Evolutionary conservation across 768 basidiomycete species (phyloP).

Genomic region (Tubosaeta sp.): DNA sequence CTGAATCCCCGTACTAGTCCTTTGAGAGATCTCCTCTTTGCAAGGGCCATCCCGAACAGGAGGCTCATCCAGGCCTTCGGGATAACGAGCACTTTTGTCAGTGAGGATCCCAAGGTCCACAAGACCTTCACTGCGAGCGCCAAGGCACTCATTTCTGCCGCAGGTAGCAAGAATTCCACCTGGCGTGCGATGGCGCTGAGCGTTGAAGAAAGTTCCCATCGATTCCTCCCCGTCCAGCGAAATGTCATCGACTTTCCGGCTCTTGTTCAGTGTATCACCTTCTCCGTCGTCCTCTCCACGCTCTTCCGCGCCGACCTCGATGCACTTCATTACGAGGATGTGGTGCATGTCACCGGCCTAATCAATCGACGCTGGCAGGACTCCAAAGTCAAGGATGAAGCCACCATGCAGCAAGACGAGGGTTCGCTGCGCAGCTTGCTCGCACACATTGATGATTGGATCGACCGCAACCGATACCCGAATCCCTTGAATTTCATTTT

Average conservation of each 20-base stretch:
- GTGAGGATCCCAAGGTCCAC: conserved; percentile 29
- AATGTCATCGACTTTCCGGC: conserved; percentile 27
- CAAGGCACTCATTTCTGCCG: conserved; percentile 16
- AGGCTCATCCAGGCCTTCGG: conserved; percentile 26
- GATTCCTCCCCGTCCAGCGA: conserved; percentile 8
- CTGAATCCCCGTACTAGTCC: conserved; percentile 7
- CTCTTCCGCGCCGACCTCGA: conserved; percentile 33
- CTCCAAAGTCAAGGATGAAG: conserved; percentile 16
- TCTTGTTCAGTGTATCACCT: conserved; percentile 41
- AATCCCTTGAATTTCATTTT: conserved; percentile 51
- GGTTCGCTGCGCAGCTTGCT: conserved; percentile 32
- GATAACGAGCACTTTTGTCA: conserved; percentile 52
- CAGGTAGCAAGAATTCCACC: neutral
- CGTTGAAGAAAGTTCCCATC: conserved; percentile 10
- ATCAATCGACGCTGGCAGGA: conserved; percentile 35
- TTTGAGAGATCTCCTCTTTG: conserved; percentile 10
- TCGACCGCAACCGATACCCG: conserved; percentile 25
- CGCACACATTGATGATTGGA: conserved; percentile 29
- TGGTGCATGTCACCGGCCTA: conserved; percentile 35
- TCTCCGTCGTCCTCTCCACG: conserved; percentile 40
- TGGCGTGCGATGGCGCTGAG: conserved; percentile 14
- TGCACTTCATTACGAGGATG: conserved; percentile 30
- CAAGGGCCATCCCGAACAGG: conserved; percentile 20
- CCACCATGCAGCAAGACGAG: conserved; percentile 12
- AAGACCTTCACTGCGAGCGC: conserved; percentile 19